Base-by-base conservation (phyloP, 768 basidiomycete species). In the Tubosaeta sp. region DNA sequence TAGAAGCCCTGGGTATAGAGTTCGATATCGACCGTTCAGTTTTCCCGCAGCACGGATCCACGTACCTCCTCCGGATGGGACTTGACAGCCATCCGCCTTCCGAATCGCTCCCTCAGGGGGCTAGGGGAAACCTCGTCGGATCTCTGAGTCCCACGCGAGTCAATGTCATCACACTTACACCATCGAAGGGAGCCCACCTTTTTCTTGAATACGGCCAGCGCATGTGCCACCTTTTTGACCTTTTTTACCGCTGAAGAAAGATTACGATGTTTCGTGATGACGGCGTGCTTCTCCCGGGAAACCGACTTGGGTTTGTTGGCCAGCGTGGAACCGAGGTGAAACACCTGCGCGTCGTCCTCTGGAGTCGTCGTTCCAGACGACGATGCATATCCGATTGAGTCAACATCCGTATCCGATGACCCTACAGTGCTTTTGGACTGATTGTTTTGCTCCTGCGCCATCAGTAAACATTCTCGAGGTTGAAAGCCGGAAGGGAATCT, bases 301-400 rank as follows among this genome's bases (percentile, higher is more conserved):
- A 14, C 19, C 11, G 8, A 5, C 40, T 36, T 54, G 27, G 48
- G 13, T 36, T 52, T 58, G 36, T 49, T 49, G 19, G 34, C 22
- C 19, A 59, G 31, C 22, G 52, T 42, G 39, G 43, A 36, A 18
- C 59, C 54, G 0, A 68, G 59, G 31, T 64, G 38, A 43, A 65
- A 68, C 7, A 32, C 53, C 41, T 61, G 29, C 2, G 55, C 47
- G 1, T 68, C 67, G 18, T 68, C 64, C 53, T 68, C 67, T 36
- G 65, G 64, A 12, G 65, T 66, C 41, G 65, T 66, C 59, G 64
- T 59, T 21, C 64, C 65, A 44, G 65, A 68, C 39, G 66, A 66
- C 40, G 64, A 66, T 0, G 54, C 36, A 24, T 66, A 66, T 39
- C 52, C 49, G 22, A 31, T 29, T 43, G 54, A 64, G 43, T 56